Conservation (phyloP, 345 rosid genomes). For the Psidium friedrichsthalianum region DNA sequence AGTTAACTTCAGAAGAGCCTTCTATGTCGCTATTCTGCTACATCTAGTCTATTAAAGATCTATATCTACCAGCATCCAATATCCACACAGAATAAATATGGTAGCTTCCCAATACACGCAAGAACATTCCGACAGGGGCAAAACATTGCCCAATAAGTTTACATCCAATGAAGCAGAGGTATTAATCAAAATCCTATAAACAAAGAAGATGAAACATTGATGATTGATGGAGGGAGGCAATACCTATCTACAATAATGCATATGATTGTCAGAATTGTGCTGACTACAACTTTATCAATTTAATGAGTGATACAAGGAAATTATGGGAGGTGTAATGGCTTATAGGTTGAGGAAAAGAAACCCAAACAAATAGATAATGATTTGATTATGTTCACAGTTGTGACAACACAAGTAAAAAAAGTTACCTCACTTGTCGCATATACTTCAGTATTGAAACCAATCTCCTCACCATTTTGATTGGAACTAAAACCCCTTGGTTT, state of each 20-base stretch:
- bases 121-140: too few relatives aligned
- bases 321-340: too few relatives aligned
- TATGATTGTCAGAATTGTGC: too few relatives aligned
- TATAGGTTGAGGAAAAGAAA: not conserved
- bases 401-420: not conserved
- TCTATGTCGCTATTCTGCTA: not conserved
- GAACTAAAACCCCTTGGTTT: conserved; percentile 74
- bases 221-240: too few relatives aligned
- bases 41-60: not conserved
- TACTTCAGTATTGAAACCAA: conserved; percentile 89
- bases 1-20: not conserved
- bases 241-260: too few relatives aligned
- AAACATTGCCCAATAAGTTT: too few relatives aligned
- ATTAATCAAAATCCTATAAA: too few relatives aligned
- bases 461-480: conserved; percentile 73
- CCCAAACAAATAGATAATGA: not conserved
- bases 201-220: too few relatives aligned
- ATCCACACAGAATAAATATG: not conserved
- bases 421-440: conserved; percentile 80
- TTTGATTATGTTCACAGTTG: not conserved
- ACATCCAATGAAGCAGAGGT: too few relatives aligned
- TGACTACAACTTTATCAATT: too few relatives aligned
- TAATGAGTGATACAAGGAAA: too few relatives aligned
- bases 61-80: not conserved
- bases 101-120: too few relatives aligned